Percentiles rank a stretch among this genome's conserved stretches.
Conservation (phyloP, 2,329 filamentous ascomycete species). For the Zymoseptoria brevis region DNA sequence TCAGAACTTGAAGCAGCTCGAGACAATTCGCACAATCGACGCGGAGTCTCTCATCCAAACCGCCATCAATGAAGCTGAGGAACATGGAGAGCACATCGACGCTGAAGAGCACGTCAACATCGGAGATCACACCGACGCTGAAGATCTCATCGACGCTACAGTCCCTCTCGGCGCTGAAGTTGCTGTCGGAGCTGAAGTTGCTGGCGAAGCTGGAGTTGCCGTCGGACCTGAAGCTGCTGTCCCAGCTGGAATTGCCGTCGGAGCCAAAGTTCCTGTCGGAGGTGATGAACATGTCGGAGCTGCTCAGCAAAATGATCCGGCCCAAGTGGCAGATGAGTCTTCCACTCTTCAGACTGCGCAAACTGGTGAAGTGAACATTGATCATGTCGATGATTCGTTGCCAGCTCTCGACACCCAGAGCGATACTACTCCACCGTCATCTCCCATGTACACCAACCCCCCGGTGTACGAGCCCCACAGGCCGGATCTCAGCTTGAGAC, state of each 20-base stretch:
- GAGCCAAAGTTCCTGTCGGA: no score
- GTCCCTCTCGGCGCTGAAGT: not conserved
- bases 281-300: not conserved
- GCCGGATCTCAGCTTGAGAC: not conserved
- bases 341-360: not conserved
- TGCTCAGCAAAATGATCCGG: no score
- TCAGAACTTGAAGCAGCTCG: conserved; percentile 20
- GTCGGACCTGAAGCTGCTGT: not conserved
- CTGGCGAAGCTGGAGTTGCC: not conserved
- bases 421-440: not conserved
- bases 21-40: conserved; percentile 10
- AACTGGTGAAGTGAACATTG: not conserved
- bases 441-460: not conserved
- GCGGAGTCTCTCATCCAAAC: conserved; percentile 2
- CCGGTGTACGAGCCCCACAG: not conserved
- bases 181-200: not conserved
- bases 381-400: not conserved
- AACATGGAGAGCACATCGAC: not conserved
- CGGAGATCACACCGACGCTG: not conserved
- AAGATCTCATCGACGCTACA: not conserved
- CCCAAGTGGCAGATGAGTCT: not conserved
- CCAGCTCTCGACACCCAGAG: not conserved
- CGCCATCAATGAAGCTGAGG: not conserved
- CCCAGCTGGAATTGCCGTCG: not conserved
- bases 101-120: not conserved